Percentiles rank a stretch among this genome's conserved stretches.
These are phyloP conservation scores for Polysphondylium violaceum DNA, from an alignment of 78 protist species.

Conservation along the genomic window DNA sequence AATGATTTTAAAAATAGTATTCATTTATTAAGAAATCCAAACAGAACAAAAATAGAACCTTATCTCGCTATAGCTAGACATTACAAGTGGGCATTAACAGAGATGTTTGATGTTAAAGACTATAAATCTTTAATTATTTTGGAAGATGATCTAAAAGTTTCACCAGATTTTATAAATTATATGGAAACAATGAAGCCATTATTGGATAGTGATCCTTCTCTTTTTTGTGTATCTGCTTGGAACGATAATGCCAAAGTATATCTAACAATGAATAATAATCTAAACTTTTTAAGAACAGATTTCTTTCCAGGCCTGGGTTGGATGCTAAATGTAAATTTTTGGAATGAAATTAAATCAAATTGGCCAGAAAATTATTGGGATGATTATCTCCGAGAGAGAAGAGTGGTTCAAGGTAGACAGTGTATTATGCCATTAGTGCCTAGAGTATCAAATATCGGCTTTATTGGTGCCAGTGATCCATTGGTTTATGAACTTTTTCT, in stretches of 20 bases:
- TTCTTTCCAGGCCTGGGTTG: conserved; percentile 97
- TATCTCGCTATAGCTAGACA: conserved; percentile 53
- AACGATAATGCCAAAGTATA: conserved; percentile 89
- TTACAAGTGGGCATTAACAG: conserved; percentile 42
- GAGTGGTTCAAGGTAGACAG: conserved; percentile 27
- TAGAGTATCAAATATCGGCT: conserved; percentile 87
- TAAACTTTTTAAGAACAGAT: conserved; percentile 86
- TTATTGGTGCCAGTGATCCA: conserved; percentile 81
- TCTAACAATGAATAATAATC: not conserved
- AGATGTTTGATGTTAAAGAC: conserved; percentile 31
- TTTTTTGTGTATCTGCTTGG: conserved; percentile 92
- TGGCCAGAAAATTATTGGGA: conserved; percentile 96
- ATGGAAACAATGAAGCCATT: conserved; percentile 81
- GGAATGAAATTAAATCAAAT: conserved; percentile 79
- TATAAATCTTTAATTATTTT: conserved; percentile 15
- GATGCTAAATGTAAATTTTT: conserved; percentile 86
- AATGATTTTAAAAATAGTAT: not conserved
- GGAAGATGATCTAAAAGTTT: conserved; percentile 89
- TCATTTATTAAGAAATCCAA: not conserved
- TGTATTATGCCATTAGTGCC: conserved; percentile 93
- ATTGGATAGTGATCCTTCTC: conserved; percentile 40
- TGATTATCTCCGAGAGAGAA: conserved; percentile 91
- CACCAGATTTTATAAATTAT: conserved; percentile 91
- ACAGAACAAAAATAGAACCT: not conserved
- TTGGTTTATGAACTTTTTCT: conserved; percentile 74